A percentile compares a stretch with the other conserved stretches of the same genome.
These are phyloP conservation scores for Fraxinus angustifolia DNA, from an alignment of 305 asterid genomes.

Conservation along the genomic window DNA sequence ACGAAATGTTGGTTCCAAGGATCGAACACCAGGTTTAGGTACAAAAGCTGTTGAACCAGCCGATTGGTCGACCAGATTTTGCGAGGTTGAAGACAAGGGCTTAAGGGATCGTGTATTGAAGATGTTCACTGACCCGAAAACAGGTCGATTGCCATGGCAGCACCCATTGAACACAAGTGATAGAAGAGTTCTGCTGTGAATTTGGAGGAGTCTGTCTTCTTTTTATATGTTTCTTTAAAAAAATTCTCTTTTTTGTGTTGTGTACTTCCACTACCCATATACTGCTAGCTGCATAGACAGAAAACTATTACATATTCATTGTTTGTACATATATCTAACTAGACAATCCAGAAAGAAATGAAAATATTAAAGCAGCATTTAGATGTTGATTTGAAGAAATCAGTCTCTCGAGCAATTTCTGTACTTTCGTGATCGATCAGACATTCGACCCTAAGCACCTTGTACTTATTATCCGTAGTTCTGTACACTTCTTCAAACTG, in stretches of 20 bases:
- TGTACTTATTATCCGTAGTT: neutral
- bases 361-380: neutral
- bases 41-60: slow-evolving; percentile 62
- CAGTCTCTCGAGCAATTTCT: neutral
- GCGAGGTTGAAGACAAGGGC: slow-evolving; percentile 56
- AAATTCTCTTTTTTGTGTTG: neutral
- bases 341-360: neutral
- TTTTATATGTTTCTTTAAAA: neutral
- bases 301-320: neutral
- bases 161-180: neutral
- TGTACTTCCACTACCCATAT: neutral
- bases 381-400: neutral
- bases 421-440: neutral
- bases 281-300: neutral
- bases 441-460: neutral
- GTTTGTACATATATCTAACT: neutral
- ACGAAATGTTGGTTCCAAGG: slow-evolving; percentile 54
- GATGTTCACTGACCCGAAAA: slow-evolving; percentile 34
- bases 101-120: slow-evolving; percentile 38
- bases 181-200: neutral
- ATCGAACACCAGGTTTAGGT: slow-evolving; percentile 76
- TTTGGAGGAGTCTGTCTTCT: neutral
- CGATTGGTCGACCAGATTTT: slow-evolving; percentile 61
- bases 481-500: neutral
- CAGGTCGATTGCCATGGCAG: slow-evolving; percentile 61